Evolutionary conservation across 352 stramenopile species (phyloP).

Genomic region (Elongisporangium prolatum): DNA sequence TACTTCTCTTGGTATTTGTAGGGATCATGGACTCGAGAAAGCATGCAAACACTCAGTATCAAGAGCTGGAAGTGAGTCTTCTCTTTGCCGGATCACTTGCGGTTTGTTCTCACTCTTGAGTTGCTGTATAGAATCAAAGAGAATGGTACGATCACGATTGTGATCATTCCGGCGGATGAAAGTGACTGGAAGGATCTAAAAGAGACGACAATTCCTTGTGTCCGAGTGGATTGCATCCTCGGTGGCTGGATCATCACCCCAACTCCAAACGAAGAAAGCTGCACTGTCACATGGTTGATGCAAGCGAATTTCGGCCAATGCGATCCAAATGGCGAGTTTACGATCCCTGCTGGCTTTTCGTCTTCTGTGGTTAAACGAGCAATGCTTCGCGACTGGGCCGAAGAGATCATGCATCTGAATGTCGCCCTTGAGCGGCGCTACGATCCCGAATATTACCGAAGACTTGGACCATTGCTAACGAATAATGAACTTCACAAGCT

Average conservation of each 20-base stretch:
- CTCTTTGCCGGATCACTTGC: background rate
- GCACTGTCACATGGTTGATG: constrained; percentile 74
- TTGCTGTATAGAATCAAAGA: constrained; percentile 47
- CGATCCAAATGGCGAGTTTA: constrained; percentile 48
- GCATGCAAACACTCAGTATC: constrained; percentile 50
- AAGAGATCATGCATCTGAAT: constrained; percentile 50
- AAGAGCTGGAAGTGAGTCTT: constrained; percentile 65
- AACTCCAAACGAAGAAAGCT: constrained; percentile 52
- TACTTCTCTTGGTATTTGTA: too few species aligned
- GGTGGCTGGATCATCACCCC: constrained; percentile 64
- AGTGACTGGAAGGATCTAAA: constrained; percentile 18
- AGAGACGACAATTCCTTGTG: background rate
- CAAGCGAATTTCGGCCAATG: constrained; percentile 72
- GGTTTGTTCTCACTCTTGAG: background rate
- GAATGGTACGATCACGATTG: constrained; percentile 53
- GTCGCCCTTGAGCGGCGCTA: constrained; percentile 36
- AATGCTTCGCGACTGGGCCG: constrained; percentile 35
- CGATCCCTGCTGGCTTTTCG: constrained; percentile 26
- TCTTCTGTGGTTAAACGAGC: constrained; percentile 28
- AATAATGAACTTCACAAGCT: constrained; percentile 33
- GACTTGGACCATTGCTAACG: constrained; percentile 41
- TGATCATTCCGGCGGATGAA: constrained; percentile 60
- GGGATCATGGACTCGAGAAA: constrained; percentile 25
- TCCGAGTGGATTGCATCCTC: constrained; percentile 60
- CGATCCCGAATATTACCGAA: constrained; percentile 47